A percentile compares a stretch with the other conserved stretches of the same genome.
phyloP scores from a whole-genome alignment of 305 asterid species.

The Fraxinus ornus region DNA sequence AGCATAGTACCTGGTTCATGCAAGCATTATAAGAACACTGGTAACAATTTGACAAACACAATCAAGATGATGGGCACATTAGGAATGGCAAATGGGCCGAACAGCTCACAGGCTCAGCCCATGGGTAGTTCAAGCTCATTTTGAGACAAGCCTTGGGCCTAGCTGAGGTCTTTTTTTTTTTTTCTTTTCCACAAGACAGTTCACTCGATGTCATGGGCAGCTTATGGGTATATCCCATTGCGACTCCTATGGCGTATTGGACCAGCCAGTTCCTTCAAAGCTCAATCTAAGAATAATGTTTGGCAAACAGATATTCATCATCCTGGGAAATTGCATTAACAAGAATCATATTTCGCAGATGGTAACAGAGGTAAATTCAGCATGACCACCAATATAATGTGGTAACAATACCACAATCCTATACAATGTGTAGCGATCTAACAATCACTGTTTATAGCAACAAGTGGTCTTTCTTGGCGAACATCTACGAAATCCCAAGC shows the following conservation, averaged over 20 bases:
- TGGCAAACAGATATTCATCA: neutral
- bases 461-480: neutral
- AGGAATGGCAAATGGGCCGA: neutral
- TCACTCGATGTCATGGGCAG: neutral
- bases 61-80: neutral
- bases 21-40: neutral
- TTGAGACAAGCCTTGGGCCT: neutral
- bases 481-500: neutral
- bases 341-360: neutral
- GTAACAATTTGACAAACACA: neutral
- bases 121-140: neutral
- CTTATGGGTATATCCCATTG: neutral
- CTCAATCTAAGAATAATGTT: neutral
- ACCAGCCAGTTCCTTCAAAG: neutral
- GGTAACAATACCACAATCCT: neutral
- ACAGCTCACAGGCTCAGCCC: neutral
- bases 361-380: neutral
- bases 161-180: neutral
- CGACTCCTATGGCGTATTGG: neutral
- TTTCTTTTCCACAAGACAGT: neutral
- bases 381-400: neutral
- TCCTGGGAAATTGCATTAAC: neutral
- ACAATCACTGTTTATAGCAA: neutral
- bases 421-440: neutral
- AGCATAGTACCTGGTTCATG: neutral